phyloP scores from a whole-genome alignment of 2,329 filamentous ascomycete genomes.

The Penicillium vulpinum region DNA sequence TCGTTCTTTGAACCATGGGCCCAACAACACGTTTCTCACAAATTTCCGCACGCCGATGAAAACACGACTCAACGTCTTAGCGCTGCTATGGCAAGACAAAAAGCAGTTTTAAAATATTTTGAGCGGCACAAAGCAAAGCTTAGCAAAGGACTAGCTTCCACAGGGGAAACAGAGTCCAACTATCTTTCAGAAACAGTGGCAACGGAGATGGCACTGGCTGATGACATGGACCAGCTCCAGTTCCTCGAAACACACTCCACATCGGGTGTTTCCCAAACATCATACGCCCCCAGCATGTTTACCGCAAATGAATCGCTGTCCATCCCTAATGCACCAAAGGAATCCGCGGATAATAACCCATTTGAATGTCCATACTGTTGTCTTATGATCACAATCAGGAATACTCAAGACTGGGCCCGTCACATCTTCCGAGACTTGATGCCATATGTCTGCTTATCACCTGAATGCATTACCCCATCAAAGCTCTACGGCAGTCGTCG shows the following conservation, averaged over 20 bases:
- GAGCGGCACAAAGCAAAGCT: neutral
- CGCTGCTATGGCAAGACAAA: neutral
- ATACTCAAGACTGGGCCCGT: neutral
- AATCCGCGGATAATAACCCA: neutral
- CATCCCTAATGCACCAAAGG: neutral
- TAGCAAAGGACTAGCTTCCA: too few relatives aligned
- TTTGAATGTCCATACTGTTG: neutral
- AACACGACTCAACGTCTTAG: neutral
- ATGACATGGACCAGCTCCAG: neutral
- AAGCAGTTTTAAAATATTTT: neutral
- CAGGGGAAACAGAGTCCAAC: too few relatives aligned
- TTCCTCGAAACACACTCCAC: neutral
- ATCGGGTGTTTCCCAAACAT: neutral
- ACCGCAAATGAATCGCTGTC: neutral
- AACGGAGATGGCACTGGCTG: neutral
- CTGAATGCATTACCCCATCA: neutral
- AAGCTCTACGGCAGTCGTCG: neutral
- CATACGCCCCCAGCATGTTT: neutral
- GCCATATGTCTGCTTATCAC: neutral
- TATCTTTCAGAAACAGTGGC: neutral
- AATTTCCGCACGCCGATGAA: neutral
- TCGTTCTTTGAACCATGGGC: neutral
- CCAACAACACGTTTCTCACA: neutral
- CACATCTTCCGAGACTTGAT: neutral
- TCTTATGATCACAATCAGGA: neutral